phyloP scores from a whole-genome alignment of 768 basidiomycete species.

The Suillus subaureus region DNA sequence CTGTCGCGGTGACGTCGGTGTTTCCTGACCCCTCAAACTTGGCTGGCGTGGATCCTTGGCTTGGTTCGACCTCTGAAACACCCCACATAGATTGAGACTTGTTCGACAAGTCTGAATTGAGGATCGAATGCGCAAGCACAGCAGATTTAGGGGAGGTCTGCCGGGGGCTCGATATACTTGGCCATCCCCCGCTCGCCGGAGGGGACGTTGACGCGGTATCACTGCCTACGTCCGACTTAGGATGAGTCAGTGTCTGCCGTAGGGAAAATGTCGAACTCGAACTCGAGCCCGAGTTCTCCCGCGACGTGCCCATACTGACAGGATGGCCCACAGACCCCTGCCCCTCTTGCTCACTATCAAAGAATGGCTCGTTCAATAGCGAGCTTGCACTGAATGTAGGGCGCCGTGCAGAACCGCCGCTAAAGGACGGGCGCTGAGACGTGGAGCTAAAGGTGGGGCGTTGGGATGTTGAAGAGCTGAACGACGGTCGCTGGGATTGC shows the following conservation, averaged over 20 bases:
- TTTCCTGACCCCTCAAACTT: conserved; percentile 21
- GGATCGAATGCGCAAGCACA: conserved; percentile 20
- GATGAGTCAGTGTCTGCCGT: not conserved
- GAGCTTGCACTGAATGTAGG: conserved; percentile 7
- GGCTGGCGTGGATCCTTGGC: conserved; percentile 12
- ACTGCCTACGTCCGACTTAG: not conserved
- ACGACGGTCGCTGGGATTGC: conserved; percentile 21
- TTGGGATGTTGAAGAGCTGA: conserved; percentile 20
- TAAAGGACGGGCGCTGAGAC: conserved; percentile 10
- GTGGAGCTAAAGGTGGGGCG: conserved; percentile 15
- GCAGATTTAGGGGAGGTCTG: conserved; percentile 12
- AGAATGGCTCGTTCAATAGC: conserved; percentile 11
- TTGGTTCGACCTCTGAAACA: conserved; percentile 18
- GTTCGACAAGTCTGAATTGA: conserved; percentile 12
- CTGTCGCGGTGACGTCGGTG: conserved; percentile 19
- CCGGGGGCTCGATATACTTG: conserved; percentile 6
- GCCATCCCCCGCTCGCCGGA: conserved; percentile 8
- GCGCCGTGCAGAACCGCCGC: not conserved
- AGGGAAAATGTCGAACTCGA: conserved; percentile 14
- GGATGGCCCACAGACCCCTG: conserved; percentile 13
- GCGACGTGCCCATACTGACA: conserved; percentile 10
- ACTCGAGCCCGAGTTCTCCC: conserved; percentile 17
- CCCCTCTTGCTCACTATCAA: conserved; percentile 20
- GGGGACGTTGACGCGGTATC: conserved; percentile 3
- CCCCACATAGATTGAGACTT: conserved; percentile 18